These are phyloP conservation scores for Pseudogymnoascus sp. DNA, from an alignment of 2,329 filamentous ascomycete genomes.

Conservation along the genomic window DNA sequence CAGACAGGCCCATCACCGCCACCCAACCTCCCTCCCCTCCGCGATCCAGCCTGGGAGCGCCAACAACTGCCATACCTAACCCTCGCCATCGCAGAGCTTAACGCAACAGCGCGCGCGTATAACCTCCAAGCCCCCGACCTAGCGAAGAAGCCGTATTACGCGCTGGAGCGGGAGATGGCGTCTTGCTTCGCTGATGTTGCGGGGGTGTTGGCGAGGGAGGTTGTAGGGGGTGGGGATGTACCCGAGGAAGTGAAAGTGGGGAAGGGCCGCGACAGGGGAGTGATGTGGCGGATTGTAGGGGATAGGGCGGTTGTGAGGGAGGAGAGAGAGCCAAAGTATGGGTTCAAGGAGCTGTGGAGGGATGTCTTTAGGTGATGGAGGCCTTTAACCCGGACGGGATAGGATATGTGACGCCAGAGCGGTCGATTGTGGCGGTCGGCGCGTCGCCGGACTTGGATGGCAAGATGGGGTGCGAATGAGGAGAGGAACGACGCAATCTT, in stretches of 20 bases:
- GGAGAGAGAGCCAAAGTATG: constrained; percentile 68
- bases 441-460: no score
- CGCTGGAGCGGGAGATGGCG: constrained; percentile 70
- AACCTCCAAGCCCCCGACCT: constrained; percentile 90
- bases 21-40: constrained; percentile 54
- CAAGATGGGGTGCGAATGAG: no score
- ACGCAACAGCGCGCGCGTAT: constrained; percentile 75
- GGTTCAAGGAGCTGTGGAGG: constrained; percentile 81
- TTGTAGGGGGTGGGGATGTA: constrained; percentile 57
- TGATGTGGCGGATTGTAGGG: constrained; percentile 55
- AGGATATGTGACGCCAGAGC: no score
- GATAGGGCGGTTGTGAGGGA: constrained; percentile 61
- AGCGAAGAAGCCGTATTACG: constrained; percentile 88
- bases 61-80: constrained; percentile 68
- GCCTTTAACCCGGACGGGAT: no score
- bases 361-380: constrained; percentile 51
- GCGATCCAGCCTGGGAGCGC: constrained; percentile 69
- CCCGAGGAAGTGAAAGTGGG: constrained; percentile 37
- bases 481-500: no score
- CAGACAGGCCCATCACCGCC: neutral
- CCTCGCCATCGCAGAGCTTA: constrained; percentile 70
- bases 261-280: constrained; percentile 38
- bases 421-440: no score
- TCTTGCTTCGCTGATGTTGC: constrained; percentile 83
- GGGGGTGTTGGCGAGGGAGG: constrained; percentile 63